A percentile compares a stretch with the other conserved stretches of the same genome.
phyloP scores from a whole-genome alignment of 345 rosid genomes.

The Psidium friedrichsthalianum region DNA sequence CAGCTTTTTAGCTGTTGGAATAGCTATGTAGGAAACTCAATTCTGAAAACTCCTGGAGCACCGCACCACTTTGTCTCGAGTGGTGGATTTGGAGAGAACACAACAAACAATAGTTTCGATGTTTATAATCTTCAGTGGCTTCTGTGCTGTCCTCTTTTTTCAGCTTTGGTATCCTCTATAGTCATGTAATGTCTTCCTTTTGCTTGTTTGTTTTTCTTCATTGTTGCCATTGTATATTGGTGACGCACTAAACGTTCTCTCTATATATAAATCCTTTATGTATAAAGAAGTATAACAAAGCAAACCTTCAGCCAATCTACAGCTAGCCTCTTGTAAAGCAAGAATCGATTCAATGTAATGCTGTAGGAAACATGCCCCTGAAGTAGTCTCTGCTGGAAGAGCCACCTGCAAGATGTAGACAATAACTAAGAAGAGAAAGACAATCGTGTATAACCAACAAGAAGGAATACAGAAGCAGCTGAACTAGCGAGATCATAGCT shows the following conservation, averaged over 20 bases:
- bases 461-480: background rate
- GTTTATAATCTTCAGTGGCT: background rate
- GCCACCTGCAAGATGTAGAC: conserved; percentile 50
- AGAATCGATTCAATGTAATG: conserved; percentile 66
- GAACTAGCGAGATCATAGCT: background rate
- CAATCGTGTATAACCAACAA: background rate
- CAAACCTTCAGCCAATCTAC: conserved; percentile 47
- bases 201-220: background rate
- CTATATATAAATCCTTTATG: background rate
- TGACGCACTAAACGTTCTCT: background rate
- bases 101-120: background rate
- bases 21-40: background rate
- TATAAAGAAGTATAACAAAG: background rate
- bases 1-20: background rate
- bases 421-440: background rate
- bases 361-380: conserved; percentile 82
- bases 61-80: background rate
- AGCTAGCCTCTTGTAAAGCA: conserved; percentile 87
- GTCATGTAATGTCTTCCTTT: background rate
- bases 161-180: background rate
- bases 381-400: conserved; percentile 84
- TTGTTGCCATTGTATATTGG: background rate
- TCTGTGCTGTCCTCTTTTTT: background rate
- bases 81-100: background rate
- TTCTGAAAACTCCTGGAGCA: background rate